phyloP scores from a whole-genome alignment of 495 filamentous ascomycete genomes.

The Terfezia boudieri region DNA sequence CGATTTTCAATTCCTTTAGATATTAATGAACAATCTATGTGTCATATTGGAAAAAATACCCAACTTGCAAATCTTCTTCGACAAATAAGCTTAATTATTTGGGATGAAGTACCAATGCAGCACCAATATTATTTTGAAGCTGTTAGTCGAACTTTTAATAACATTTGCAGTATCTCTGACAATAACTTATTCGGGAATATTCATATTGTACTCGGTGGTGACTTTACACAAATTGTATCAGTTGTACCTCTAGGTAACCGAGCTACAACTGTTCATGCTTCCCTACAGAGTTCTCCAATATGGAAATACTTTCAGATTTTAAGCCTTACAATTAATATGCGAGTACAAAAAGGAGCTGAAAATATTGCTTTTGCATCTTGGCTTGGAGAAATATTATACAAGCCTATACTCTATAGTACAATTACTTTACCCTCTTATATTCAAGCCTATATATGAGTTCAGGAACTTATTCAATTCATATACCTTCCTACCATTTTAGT shows the following conservation, averaged over 20 bases:
- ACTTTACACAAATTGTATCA: neutral
- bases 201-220: neutral
- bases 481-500: neutral
- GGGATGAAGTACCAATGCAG: constrained; percentile 1
- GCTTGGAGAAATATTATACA: neutral
- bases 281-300: neutral
- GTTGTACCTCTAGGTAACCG: neutral
- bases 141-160: neutral
- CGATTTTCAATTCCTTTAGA: constrained; percentile 10
- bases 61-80: neutral
- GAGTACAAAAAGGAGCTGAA: neutral
- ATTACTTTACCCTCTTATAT: neutral
- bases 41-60: constrained; percentile 2
- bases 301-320: neutral
- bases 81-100: neutral
- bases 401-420: neutral
- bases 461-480: neutral
- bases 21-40: constrained; percentile 2
- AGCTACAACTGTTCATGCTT: neutral
- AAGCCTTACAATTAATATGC: neutral
- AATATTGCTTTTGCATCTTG: neutral
- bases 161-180: neutral
- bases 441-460: neutral
- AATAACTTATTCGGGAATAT: neutral
- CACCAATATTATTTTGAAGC: neutral